phyloP scores from a whole-genome alignment of 441 rosid genomes.

The Adansonia grandidieri region DNA sequence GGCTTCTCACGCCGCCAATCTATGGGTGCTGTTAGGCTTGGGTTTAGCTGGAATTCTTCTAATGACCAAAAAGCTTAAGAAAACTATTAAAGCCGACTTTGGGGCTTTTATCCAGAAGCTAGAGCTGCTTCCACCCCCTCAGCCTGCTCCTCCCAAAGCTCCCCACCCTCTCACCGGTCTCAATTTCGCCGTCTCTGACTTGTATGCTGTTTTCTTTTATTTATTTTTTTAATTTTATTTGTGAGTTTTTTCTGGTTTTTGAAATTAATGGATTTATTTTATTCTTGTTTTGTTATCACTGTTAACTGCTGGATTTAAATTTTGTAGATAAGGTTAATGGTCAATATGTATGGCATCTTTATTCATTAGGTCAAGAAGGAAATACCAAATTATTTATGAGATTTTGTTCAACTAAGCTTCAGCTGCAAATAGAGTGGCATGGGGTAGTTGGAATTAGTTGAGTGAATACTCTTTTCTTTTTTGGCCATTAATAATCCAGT shows the following conservation, averaged over 20 bases:
- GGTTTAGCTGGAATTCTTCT: conserved; percentile 84
- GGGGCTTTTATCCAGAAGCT: conserved; percentile 88
- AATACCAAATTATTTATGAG: not conserved
- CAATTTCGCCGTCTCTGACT: conserved; percentile 82
- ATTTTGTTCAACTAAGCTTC: not conserved
- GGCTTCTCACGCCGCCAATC: conserved; percentile 75
- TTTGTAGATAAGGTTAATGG: not conserved
- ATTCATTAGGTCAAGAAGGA: not conserved
- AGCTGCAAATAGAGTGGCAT: not conserved
- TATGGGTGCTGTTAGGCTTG: conserved; percentile 89
- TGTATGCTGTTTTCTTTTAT: conserved; percentile 45
- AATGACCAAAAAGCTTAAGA: conserved; percentile 67
- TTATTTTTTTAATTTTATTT: not conserved
- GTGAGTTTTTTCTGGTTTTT: not conserved
- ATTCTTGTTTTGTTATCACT: not conserved
- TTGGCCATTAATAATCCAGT: not conserved
- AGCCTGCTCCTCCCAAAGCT: conserved; percentile 96
- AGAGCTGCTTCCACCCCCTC: conserved; percentile 96
- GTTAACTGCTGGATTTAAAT: not conserved
- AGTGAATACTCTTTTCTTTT: not conserved
- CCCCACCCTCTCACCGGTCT: conserved; percentile 93
- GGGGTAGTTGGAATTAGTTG: not conserved
- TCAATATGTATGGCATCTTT: not conserved
- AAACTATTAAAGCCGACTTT: conserved; percentile 68
- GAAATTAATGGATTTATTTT: not conserved